Base-by-base conservation (phyloP, 108 stramenopile genomes). In the Cylindrotheca fusiformis region DNA sequence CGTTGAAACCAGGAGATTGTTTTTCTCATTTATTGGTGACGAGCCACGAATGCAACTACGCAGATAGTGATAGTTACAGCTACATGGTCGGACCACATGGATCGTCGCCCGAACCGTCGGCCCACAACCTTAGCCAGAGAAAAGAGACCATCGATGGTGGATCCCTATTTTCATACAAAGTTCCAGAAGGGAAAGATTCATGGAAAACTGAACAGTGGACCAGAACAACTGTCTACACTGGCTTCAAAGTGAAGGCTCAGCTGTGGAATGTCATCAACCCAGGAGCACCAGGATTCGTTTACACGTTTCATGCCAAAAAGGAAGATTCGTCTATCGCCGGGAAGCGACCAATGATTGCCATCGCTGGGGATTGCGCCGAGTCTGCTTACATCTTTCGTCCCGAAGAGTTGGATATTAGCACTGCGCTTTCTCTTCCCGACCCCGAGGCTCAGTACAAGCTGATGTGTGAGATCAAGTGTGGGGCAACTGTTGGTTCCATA, bases 351-450 rank as follows among this genome's bases (percentile, higher is more conserved):
- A 63, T 96, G 79, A 96, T 97, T 68, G 90, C 88, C 23, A 62
- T 97, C 1, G 91, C 97, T 1, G 97, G 97, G 23, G 97, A 98
- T 67, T 96, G 97, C 60, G 88, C 95, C n/a, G 95, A 96, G 62
- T 86, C 96, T 23, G 96, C 96, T 4, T 98, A 96, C 74, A 88
- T 98, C 22, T 86, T 91, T 23, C 83, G 95, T 36, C 97, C 97
- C 0, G 81, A 80, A 17, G 68, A 72, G 45, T 50, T n/a, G 3
- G 24, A 56, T 28, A 6, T 10, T 2, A 28, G 27, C n/a, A 28
- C 12, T 12, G 30, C 50, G 47, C 28, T 18, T n/a, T 25, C 45
- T 47, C 52, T 55, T 45, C 12, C 36, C 24, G 57, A 63, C 45
- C 45, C 59, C 12, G 85, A 82, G 60, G 79, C 88, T 2, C 65